Evolutionary conservation across 2,329 filamentous ascomycete genomes (phyloP).

Genomic region (Fusarium sp.): DNA sequence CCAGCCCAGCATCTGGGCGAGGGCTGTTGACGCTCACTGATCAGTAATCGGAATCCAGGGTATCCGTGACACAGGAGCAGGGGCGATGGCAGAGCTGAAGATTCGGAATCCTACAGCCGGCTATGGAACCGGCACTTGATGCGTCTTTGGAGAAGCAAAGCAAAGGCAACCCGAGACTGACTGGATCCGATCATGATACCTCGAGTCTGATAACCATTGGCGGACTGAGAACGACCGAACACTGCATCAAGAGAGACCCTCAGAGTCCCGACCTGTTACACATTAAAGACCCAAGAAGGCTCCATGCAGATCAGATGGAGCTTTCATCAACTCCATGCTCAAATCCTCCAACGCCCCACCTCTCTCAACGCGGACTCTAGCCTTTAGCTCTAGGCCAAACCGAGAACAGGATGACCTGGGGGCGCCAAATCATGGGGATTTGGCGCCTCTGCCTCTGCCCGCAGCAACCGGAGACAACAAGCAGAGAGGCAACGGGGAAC

Average conservation of each 20-base stretch:
- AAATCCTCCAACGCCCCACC: conserved; percentile 19
- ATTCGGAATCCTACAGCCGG: conserved; percentile 8
- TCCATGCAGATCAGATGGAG: conserved; percentile 25
- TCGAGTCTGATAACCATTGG: conserved; percentile 11
- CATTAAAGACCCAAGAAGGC: conserved; percentile 5
- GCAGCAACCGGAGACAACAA: conserved; percentile 14
- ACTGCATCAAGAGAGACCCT: neutral
- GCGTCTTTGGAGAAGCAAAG: neutral
- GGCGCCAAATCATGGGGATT: conserved; percentile 11
- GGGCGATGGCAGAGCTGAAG: conserved; percentile 12
- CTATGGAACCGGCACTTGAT: conserved; percentile 1
- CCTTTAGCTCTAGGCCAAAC: conserved; percentile 7
- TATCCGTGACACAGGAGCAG: conserved; percentile 12
- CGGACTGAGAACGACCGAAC: neutral
- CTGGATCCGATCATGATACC: neutral
- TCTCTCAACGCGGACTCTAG: neutral
- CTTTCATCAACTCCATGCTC: conserved; percentile 23
- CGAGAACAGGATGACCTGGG: conserved; percentile 10
- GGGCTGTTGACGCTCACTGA: conserved; percentile 8
- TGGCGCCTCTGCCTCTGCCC: neutral
- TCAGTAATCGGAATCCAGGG: conserved; percentile 29
- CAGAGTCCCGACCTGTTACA: conserved; percentile 1
- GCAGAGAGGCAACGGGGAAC: conserved; percentile 11
- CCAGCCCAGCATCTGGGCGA: conserved; percentile 1
- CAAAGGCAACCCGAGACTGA: neutral